phyloP scores from a whole-genome alignment of 345 rosid genomes.

The Carallia brachiata region DNA sequence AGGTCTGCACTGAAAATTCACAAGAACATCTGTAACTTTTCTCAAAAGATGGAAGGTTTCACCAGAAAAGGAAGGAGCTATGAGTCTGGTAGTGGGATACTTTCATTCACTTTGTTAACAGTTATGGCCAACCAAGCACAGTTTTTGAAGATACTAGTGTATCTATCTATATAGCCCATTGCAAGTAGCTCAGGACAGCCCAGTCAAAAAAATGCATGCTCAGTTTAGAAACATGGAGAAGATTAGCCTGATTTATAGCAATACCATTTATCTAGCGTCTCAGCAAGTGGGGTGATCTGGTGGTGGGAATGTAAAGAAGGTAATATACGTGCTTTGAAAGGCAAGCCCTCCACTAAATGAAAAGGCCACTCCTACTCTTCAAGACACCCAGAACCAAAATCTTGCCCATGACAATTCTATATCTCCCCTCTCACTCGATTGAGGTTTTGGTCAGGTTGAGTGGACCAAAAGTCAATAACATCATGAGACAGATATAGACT shows the following conservation, averaged over 20 bases:
- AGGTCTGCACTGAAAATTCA: not conserved
- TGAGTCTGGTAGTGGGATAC: slow-evolving; percentile 14
- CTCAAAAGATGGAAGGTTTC: slow-evolving; percentile 2
- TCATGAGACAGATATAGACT: slow-evolving; percentile 50
- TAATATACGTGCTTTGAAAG: slow-evolving; percentile 31
- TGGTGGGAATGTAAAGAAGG: slow-evolving; percentile 22
- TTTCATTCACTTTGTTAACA: slow-evolving; percentile 4
- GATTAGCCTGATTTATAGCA: slow-evolving; percentile 12
- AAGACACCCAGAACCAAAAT: slow-evolving; percentile 15
- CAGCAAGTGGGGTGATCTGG: slow-evolving; percentile 15
- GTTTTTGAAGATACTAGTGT: slow-evolving; percentile 8
- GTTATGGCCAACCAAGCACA: slow-evolving; percentile 20
- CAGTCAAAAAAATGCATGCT: slow-evolving; percentile 19
- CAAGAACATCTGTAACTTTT: not conserved
- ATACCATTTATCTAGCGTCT: not conserved
- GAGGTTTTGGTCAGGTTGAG: slow-evolving; percentile 28
- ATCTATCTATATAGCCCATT: not conserved
- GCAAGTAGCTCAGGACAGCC: not conserved
- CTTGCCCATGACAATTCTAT: slow-evolving; percentile 22
- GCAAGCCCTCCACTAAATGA: slow-evolving; percentile 25
- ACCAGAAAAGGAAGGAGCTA: not conserved
- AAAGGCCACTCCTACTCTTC: slow-evolving; percentile 9
- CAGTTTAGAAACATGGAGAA: not conserved
- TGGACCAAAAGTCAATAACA: slow-evolving; percentile 45
- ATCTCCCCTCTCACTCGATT: slow-evolving; percentile 17